Evolutionary conservation across 1,284 basidiomycete species (phyloP), one percentile per base, ranked within the genome.

Genomic region (Heterobasidion irregulare): DNA sequence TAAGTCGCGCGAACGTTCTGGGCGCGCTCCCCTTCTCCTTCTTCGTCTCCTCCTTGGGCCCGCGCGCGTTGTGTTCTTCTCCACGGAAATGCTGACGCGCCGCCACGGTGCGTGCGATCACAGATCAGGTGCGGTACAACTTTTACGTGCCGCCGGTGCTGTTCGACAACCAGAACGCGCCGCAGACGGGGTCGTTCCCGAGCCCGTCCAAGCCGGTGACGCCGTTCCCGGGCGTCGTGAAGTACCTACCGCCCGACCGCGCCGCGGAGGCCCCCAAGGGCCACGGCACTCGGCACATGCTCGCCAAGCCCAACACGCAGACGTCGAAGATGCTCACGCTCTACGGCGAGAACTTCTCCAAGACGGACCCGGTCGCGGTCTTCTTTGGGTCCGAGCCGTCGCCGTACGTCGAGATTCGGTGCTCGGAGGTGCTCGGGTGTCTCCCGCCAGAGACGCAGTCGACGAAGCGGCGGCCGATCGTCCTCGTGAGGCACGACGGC

Each of bases 321-420:
- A 74, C 79, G 47, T 78, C 80, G 47, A 86, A 86, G 72, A 82
- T 93, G 83, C 73, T 94, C 56, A 92, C 90, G 46, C 77, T 93
- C 5, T 92, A 94, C 65, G 94, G 94, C 56, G 91, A 94, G 69
- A 92, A 94, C 72, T 93, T 97, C 69, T 80, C 78, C 64, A 92
- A 92, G 73, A 68, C 78, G 54, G 88, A 85, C 59, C 87, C 80
- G 60, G 79, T 89, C 62, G 83, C 77, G 56, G 83, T 96, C 51
- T 97, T 91, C 76, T 97, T 93, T 66, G 94, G 92, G 47, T 84
- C 89, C 41, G 88, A 93, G 67, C 89, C 90, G 47, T 92, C 91
- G 53, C 82, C 84, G 35, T 90, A 87, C 66, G 89, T 92, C 61
- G 92, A 96, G 73, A 85, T 93, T 60, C 79, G 92, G 61, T 94